Evolutionary conservation across 2,329 filamentous ascomycete species (phyloP).

Genomic region (Calonectria honghensis): DNA sequence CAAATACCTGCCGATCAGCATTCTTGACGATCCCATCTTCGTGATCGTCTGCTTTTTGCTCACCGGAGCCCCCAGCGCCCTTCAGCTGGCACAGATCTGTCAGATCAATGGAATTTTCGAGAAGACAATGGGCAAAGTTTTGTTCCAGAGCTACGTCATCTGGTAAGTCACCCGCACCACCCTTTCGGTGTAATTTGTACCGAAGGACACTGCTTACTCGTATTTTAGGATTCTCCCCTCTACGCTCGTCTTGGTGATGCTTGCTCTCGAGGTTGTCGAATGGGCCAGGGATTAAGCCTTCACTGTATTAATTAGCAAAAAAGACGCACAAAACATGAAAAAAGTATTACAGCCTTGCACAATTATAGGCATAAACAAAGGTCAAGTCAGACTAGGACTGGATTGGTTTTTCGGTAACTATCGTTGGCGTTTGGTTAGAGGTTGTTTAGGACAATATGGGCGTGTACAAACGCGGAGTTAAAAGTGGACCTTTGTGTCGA

Average conservation of each 20-base stretch:
- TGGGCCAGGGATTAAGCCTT: conserved; percentile 77
- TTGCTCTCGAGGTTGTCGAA: conserved; percentile 92
- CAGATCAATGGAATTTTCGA: conserved; percentile 98
- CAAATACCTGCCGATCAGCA: conserved; percentile 94
- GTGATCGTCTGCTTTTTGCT: conserved; percentile 98
- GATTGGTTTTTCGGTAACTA: neutral
- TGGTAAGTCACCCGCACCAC: conserved; percentile 76
- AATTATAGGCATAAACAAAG: neutral
- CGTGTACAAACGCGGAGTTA: neutral
- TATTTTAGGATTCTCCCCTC: conserved; percentile 88
- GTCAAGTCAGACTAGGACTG: neutral
- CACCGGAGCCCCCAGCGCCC: conserved; percentile 92
- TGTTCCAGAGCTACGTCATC: conserved; percentile 93
- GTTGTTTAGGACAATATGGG: conserved; percentile 1
- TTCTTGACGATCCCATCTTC: conserved; percentile 98
- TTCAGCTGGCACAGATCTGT: conserved; percentile 98
- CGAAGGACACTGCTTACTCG: conserved; percentile 54
- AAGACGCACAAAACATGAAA: neutral
- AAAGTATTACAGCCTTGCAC: neutral
- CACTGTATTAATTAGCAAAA: neutral
- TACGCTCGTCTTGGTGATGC: conserved; percentile 91
- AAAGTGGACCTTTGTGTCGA: conserved; percentile 8
- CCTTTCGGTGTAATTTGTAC: conserved; percentile 35
- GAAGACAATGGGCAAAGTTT: conserved; percentile 91
- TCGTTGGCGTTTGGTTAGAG: conserved; percentile 34